A percentile compares a stretch with the other conserved stretches of the same genome.
These are phyloP conservation scores for Cokeromyces recurvatus DNA, from an alignment of 371 early-diverging fungal genomes.

Conservation along the genomic window DNA sequence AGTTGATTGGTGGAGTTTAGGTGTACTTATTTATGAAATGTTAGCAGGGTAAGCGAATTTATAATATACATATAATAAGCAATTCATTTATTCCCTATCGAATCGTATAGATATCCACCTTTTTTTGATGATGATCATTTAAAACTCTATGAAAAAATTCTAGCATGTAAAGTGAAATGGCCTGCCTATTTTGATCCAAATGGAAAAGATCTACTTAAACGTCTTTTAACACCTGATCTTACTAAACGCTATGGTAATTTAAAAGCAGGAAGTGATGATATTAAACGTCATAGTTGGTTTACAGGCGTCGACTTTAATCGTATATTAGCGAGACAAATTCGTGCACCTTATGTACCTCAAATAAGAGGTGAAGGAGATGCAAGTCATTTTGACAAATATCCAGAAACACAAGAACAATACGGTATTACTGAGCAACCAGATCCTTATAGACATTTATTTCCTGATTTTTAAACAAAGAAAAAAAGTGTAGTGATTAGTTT, in stretches of 20 bases:
- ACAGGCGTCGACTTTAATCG: conserved; percentile 88
- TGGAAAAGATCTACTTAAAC: conserved; percentile 85
- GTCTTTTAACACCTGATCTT: conserved; percentile 79
- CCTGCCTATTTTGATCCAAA: conserved; percentile 85
- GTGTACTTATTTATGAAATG: conserved; percentile 95
- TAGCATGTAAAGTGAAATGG: conserved; percentile 78
- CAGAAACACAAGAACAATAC: conserved; percentile 69
- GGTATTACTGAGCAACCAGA: conserved; percentile 24
- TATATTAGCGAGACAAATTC: conserved; percentile 65
- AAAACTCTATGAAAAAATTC: conserved; percentile 89
- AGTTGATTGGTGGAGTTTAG: conserved; percentile 98
- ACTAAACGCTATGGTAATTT: conserved; percentile 88
- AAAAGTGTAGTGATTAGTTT: too few relatives aligned
- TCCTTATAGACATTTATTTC: conserved; percentile 17
- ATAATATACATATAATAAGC: neutral
- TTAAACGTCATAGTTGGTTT: conserved; percentile 93
- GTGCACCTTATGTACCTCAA: conserved; percentile 87
- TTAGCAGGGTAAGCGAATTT: conserved; percentile 56
- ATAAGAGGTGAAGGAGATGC: conserved; percentile 84
- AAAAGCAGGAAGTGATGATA: conserved; percentile 80
- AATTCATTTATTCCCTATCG: neutral
- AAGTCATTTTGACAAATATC: conserved; percentile 90
- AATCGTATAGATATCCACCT: conserved; percentile 72
- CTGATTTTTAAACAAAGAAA: conserved; percentile 16
- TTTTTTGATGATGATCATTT: conserved; percentile 95